phyloP scores from a whole-genome alignment of 2,329 filamentous ascomycete species.

The Davidsoniella neocaledoniae region DNA sequence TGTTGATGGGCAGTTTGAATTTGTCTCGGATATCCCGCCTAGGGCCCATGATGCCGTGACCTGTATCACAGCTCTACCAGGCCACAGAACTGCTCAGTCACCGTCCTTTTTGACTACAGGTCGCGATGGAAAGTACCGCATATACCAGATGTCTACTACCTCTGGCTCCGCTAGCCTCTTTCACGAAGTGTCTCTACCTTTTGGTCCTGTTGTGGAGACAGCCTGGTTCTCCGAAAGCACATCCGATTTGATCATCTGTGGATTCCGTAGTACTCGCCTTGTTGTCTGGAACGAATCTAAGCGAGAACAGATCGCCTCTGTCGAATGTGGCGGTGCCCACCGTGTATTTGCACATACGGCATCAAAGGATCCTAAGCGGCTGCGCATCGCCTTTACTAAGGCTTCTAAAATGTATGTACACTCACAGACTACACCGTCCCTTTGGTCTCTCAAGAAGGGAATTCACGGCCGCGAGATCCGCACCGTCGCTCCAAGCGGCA shows the following conservation, averaged over 20 bases:
- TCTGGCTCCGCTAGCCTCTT: conserved; percentile 25
- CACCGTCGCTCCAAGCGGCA: conserved; percentile 24
- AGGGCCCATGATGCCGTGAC: conserved; percentile 45
- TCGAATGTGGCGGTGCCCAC: conserved; percentile 76
- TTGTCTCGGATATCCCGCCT: conserved; percentile 8
- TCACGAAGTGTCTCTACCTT: conserved; percentile 52
- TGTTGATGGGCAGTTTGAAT: conserved; percentile 4
- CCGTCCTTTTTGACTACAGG: conserved; percentile 51
- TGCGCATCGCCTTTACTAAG: conserved; percentile 59
- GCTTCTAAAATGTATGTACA: conserved; percentile 37
- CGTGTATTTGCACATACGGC: conserved; percentile 47
- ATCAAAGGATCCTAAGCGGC: conserved; percentile 13
- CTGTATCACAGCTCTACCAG: conserved; percentile 35
- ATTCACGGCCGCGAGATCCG: conserved; percentile 74
- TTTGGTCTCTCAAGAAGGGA: conserved; percentile 30
- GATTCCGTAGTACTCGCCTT: conserved; percentile 67
- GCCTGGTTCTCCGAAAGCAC: conserved; percentile 36
- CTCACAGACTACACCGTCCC: conserved; percentile 21
- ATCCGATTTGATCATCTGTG: conserved; percentile 52
- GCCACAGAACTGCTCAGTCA: conserved; percentile 14
- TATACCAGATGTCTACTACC: conserved; percentile 31
- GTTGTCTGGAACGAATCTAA: conserved; percentile 63
- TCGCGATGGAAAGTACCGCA: conserved; percentile 59
- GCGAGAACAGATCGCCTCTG: conserved; percentile 49
- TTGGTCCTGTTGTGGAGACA: conserved; percentile 63